phyloP scores from a whole-genome alignment of 345 rosid genomes.

The Carallia pectinifolia region DNA sequence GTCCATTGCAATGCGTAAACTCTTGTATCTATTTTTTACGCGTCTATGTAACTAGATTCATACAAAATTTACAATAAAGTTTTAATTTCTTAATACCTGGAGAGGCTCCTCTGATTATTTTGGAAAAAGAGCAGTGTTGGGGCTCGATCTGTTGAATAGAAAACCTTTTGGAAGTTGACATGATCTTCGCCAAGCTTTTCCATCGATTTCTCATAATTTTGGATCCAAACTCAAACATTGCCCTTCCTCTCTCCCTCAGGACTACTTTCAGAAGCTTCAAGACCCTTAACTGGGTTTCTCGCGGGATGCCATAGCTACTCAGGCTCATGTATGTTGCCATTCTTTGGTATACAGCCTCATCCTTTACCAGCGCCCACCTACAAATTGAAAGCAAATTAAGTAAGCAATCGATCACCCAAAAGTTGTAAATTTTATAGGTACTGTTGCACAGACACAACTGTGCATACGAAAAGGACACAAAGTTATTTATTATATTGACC shows the following conservation, averaged over 20 bases:
- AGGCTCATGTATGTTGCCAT: conserved; percentile 15
- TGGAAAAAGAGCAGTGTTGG: conserved; percentile 10
- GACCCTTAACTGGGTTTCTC: conserved; percentile 25
- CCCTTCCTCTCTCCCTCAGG: conserved; percentile 12
- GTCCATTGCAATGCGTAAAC: too few relatives aligned
- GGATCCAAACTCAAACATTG: conserved; percentile 25
- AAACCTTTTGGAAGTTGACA: conserved; percentile 22
- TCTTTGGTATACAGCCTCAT: conserved; percentile 17
- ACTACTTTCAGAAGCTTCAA: conserved; percentile 23
- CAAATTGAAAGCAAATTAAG: not conserved
- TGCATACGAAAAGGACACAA: too few relatives aligned
- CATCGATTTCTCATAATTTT: conserved; percentile 24
- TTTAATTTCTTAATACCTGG: conserved; percentile 1
- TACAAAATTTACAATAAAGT: not conserved
- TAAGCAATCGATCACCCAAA: not conserved
- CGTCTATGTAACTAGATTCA: too few relatives aligned
- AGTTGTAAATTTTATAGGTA: too few relatives aligned
- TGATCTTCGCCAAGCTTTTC: conserved; percentile 7
- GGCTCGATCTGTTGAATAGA: conserved; percentile 17
- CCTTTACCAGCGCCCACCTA: conserved; percentile 25
- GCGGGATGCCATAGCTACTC: conserved; percentile 18
- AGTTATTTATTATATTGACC: too few relatives aligned
- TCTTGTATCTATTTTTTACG: too few relatives aligned
- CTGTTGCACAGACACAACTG: too few relatives aligned
- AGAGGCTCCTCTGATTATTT: conserved; percentile 2